These are phyloP conservation scores for Lactifluus piperatus DNA, from an alignment of 768 basidiomycete species.

Conservation along the genomic window DNA sequence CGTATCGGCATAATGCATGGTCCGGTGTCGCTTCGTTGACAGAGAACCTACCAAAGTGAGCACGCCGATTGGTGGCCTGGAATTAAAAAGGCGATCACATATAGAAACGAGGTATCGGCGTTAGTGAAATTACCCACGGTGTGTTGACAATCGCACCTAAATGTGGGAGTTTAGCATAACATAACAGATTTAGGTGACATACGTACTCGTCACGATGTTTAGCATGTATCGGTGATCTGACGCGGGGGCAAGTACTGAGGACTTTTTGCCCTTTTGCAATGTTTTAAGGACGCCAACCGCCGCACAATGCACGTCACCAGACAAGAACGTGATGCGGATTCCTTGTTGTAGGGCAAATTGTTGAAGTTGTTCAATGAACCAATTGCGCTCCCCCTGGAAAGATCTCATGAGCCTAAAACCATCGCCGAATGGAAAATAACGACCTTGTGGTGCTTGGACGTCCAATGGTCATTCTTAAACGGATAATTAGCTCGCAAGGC, in stretches of 20 bases:
- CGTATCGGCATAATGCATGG: conserved; percentile 71
- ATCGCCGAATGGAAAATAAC: not conserved
- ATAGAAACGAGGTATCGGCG: not conserved
- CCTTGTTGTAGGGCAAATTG: conserved; percentile 51
- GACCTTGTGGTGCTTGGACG: conserved; percentile 71
- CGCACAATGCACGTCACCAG: conserved; percentile 91
- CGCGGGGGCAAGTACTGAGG: conserved; percentile 39
- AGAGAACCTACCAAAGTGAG: conserved; percentile 74
- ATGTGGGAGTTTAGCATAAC: conserved; percentile 6
- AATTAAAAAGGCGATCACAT: not conserved
- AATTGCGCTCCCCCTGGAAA: conserved; percentile 79
- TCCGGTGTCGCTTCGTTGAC: conserved; percentile 75
- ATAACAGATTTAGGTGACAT: not conserved
- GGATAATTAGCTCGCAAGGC: not conserved
- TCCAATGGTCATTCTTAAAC: conserved; percentile 87
- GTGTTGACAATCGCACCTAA: conserved; percentile 92
- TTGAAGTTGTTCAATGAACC: conserved; percentile 76
- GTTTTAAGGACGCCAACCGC: conserved; percentile 77
- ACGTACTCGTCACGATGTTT: conserved; percentile 72
- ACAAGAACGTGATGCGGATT: conserved; percentile 75
- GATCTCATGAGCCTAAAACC: not conserved
- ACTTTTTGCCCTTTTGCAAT: conserved; percentile 40
- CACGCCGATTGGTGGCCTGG: conserved; percentile 57
- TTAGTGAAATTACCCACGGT: conserved; percentile 44
- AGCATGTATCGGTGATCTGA: conserved; percentile 84